A percentile compares a stretch with the other conserved stretches of the same genome.
Conservation (phyloP, 306 rosid species). For the Prunus fruticosa region DNA sequence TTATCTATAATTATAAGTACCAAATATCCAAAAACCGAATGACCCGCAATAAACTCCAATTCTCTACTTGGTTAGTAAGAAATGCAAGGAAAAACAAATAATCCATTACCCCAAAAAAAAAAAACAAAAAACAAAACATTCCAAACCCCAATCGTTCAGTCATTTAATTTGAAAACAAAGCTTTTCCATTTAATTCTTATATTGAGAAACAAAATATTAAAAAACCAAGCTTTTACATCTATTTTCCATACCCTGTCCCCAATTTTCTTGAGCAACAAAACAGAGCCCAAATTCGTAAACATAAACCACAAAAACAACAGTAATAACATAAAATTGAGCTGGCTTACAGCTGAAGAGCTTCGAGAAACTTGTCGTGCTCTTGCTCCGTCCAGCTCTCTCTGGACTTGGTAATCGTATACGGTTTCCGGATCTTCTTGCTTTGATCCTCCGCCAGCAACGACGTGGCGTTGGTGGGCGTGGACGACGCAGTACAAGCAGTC, state of each 20-base stretch:
- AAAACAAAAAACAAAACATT: no score
- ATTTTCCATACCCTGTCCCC: background rate
- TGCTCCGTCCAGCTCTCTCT: conserved; percentile 97
- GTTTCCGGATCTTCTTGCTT: conserved; percentile 81
- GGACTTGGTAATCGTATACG: conserved; percentile 87
- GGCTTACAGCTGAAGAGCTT: conserved; percentile 93
- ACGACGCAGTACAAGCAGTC: background rate
- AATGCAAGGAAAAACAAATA: background rate
- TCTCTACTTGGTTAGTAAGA: background rate
- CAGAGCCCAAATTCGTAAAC: background rate
- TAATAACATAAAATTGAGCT: background rate
- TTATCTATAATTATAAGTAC: background rate
- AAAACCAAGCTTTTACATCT: background rate
- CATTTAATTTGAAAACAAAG: background rate
- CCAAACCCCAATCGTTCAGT: background rate
- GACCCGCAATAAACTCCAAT: background rate
- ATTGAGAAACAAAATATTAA: background rate
- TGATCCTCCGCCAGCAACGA: conserved; percentile 39
- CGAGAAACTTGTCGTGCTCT: conserved; percentile 97
- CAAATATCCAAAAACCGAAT: background rate
- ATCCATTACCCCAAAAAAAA: background rate
- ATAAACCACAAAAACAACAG: background rate
- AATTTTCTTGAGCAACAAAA: conserved; percentile 12
- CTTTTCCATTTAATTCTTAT: background rate
- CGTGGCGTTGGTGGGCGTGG: background rate